Evolutionary conservation across 306 rosid genomes (phyloP).

Genomic region (Vicia faba): DNA sequence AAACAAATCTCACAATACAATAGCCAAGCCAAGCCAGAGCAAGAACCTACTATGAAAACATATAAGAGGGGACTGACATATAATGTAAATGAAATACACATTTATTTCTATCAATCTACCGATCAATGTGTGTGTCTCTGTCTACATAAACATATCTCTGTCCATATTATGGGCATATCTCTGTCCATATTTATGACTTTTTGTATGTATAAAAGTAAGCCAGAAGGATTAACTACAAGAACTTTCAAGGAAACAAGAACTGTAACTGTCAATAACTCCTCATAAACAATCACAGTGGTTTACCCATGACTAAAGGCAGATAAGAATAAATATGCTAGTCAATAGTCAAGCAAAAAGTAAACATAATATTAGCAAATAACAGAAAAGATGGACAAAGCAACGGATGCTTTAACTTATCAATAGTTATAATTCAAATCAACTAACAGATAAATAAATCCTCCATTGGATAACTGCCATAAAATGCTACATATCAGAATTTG

Average conservation of each 20-base stretch:
- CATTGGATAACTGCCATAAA: conserved; percentile 4
- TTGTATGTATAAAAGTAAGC: conserved; percentile 3
- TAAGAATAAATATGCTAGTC: conserved; percentile 6
- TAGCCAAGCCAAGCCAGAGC: conserved; percentile 29
- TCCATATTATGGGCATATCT: background rate
- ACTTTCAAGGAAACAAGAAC: conserved; percentile 6
- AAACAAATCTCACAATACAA: background rate
- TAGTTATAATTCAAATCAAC: conserved; percentile 8
- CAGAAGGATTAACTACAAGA: conserved; percentile 11
- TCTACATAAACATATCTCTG: background rate
- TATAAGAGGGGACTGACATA: background rate
- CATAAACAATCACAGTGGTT: background rate
- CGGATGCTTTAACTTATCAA: conserved; percentile 1
- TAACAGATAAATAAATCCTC: background rate
- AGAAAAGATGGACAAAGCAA: conserved; percentile 2
- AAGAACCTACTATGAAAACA: conserved; percentile 6
- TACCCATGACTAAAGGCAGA: conserved; percentile 1
- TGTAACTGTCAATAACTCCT: background rate
- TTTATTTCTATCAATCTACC: background rate
- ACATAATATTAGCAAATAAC: background rate
- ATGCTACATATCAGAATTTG: conserved; percentile 7
- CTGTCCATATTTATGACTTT: background rate
- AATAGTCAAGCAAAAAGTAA: conserved; percentile 5
- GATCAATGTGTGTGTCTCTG: background rate
- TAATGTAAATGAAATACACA: background rate